Conservation (phyloP, 2,329 filamentous ascomycete genomes). For the Scortechinia acanthostroma region DNA sequence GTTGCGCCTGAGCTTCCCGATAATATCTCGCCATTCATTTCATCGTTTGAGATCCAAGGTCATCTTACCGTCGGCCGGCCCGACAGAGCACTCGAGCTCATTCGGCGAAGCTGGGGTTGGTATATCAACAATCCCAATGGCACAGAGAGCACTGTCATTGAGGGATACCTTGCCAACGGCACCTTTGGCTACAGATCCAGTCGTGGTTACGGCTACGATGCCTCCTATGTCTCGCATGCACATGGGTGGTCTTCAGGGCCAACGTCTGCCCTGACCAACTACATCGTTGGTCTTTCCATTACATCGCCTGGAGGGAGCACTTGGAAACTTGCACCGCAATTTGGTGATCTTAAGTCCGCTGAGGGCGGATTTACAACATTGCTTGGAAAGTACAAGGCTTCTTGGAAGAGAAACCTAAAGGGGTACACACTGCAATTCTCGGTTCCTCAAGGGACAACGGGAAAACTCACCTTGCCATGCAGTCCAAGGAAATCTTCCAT, state of each 20-base stretch:
- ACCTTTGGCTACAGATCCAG: conserved; percentile 46
- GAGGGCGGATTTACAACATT: neutral
- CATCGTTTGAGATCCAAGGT: conserved; percentile 48
- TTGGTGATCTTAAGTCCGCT: neutral
- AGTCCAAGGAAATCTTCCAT: too few relatives aligned
- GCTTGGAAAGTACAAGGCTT: neutral
- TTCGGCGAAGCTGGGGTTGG: conserved; percentile 51
- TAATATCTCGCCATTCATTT: conserved; percentile 50
- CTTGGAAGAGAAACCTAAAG: conserved; percentile 1
- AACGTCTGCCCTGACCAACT: conserved; percentile 32
- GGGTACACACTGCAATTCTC: too few relatives aligned
- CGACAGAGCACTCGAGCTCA: conserved; percentile 42
- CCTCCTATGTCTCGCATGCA: conserved; percentile 35
- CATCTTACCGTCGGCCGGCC: conserved; percentile 39
- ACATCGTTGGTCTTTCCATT: conserved; percentile 28
- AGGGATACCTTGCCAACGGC: conserved; percentile 47
- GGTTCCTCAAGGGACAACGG: too few relatives aligned
- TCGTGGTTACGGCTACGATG: conserved; percentile 40
- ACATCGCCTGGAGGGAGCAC: neutral
- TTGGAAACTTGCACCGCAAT: neutral
- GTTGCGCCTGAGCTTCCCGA: conserved; percentile 45
- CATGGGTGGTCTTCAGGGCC: conserved; percentile 41
- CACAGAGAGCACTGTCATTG: conserved; percentile 49
- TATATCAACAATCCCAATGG: conserved; percentile 47
- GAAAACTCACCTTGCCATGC: too few relatives aligned